Evolutionary conservation across 2,329 filamentous ascomycete genomes (phyloP).

Genomic region (Coniochaeta sp.): DNA sequence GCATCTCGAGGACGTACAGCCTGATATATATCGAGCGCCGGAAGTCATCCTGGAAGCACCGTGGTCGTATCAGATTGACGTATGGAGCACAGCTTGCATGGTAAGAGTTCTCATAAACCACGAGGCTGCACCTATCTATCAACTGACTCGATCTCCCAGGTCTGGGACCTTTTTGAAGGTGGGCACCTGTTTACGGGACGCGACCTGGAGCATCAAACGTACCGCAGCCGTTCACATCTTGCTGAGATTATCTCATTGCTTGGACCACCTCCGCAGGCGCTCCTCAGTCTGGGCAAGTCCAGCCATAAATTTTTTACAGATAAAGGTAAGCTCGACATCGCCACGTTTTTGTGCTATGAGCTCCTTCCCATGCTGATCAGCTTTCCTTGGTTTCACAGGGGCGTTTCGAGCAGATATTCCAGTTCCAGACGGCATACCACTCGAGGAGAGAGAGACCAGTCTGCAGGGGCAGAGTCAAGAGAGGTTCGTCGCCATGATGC

Average conservation of each 20-base stretch:
- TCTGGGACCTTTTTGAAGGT: conserved; percentile 43
- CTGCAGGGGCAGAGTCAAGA: conserved; percentile 23
- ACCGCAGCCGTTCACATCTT: conserved; percentile 37
- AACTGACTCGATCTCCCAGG: conserved; percentile 19
- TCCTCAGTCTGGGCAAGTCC: conserved; percentile 20
- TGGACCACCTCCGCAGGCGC: conserved; percentile 28
- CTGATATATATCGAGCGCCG: conserved; percentile 30
- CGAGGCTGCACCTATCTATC: background rate
- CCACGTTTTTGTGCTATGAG: background rate
- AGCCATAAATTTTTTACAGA: conserved; percentile 30
- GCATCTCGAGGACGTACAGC: conserved; percentile 29
- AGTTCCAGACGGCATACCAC: conserved; percentile 15
- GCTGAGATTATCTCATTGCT: conserved; percentile 39
- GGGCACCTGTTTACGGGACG: conserved; percentile 32
- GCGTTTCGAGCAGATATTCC: conserved; percentile 14
- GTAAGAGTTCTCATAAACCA: conserved; percentile 20
- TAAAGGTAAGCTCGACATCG: conserved; percentile 17
- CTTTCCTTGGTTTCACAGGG: conserved; percentile 13
- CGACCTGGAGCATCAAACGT: conserved; percentile 30
- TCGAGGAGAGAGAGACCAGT: conserved; percentile 27
- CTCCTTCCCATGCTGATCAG: background rate
- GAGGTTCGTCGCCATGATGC: conserved; percentile 25
- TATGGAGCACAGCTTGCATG: conserved; percentile 46
- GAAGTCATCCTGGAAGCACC: conserved; percentile 38
- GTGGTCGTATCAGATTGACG: conserved; percentile 40